Conservation (phyloP, 345 rosid species). For the Sonneratia caseolaris region DNA sequence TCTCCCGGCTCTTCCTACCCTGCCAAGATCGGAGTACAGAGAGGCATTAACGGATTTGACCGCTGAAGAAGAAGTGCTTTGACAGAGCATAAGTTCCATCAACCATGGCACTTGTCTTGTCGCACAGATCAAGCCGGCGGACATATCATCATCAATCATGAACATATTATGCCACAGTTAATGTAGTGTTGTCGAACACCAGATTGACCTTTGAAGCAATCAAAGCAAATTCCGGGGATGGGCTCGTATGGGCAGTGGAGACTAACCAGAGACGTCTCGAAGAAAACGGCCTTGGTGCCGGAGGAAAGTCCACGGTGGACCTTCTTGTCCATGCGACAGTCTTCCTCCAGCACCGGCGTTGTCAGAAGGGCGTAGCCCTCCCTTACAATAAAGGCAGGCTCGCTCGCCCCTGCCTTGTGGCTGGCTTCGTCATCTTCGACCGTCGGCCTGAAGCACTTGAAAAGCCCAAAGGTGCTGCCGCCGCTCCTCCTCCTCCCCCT, state of each 20-base stretch:
- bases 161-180: background rate
- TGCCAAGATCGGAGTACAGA: constrained; percentile 1
- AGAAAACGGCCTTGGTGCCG: constrained; percentile 23
- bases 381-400: background rate
- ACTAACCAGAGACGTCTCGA: constrained; percentile 40
- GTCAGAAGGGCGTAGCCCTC: background rate
- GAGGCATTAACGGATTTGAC: background rate
- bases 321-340: constrained; percentile 9
- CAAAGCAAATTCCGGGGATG: too few relatives aligned
- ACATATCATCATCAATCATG: background rate
- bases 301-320: constrained; percentile 15
- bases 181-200: background rate
- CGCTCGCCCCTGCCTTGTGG: background rate
- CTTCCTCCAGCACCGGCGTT: background rate
- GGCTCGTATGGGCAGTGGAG: too few relatives aligned
- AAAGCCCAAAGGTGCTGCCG: background rate
- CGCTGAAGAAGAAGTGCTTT: background rate
- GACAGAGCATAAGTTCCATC: background rate
- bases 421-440: background rate
- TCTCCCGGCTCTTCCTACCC: constrained; percentile 27
- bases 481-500: background rate
- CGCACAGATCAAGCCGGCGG: background rate
- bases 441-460: constrained; percentile 6
- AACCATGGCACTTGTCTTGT: background rate
- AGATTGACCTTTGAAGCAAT: too few relatives aligned